phyloP scores from a whole-genome alignment of 257 asterid species.

The Solanum pinnatisectum region DNA sequence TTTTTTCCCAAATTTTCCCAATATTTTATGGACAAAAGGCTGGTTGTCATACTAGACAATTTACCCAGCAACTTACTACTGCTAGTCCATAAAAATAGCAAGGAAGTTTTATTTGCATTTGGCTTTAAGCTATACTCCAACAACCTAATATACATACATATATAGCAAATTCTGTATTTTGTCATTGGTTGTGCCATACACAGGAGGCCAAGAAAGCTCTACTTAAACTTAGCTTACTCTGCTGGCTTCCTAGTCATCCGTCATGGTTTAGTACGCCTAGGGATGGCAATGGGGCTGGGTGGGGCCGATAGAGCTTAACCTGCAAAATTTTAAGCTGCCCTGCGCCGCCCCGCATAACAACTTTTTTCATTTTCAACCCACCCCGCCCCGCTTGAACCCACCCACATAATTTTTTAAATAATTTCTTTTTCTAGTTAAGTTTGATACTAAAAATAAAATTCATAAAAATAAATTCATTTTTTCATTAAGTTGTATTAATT shows the following conservation, averaged over 20 bases:
- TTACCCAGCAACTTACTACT: background rate
- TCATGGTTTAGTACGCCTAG: background rate
- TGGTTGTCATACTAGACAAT: background rate
- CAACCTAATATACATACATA: background rate
- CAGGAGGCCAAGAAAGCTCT: background rate
- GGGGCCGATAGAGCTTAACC: background rate
- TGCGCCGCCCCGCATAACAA: background rate
- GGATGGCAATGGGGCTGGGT: background rate
- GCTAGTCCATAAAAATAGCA: background rate
- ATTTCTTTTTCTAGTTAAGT: too few species aligned
- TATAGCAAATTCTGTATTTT: background rate
- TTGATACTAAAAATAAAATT: too few species aligned
- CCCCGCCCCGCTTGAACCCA: background rate
- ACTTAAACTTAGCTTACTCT: background rate
- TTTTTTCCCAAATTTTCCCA: background rate
- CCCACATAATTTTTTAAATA: too few species aligned
- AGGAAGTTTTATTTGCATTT: background rate
- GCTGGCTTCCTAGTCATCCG: background rate
- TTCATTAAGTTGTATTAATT: too few species aligned
- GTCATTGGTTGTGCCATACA: background rate
- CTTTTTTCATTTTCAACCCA: background rate
- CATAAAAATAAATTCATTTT: too few species aligned
- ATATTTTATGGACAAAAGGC: background rate
- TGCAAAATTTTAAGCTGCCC: background rate
- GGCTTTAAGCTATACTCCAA: background rate